phyloP scores from a whole-genome alignment of 2,329 filamentous ascomycete genomes.

The Orbilia javanica region DNA sequence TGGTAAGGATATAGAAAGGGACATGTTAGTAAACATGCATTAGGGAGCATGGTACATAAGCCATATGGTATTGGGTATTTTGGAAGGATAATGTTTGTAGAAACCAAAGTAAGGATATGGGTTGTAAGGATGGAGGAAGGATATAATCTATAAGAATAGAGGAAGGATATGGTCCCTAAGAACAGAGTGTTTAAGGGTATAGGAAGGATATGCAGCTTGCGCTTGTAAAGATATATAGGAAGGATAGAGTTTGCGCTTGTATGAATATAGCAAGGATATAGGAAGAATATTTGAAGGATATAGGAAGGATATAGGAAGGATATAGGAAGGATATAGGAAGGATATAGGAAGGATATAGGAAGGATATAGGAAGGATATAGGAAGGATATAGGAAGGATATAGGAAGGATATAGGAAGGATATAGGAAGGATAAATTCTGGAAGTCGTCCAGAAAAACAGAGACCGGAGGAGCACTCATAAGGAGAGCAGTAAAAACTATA shows the following conservation, averaged over 20 bases:
- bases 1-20: not conserved
- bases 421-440: too few relatives aligned
- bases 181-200: not conserved
- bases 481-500: too few relatives aligned
- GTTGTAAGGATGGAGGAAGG: not conserved
- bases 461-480: too few relatives aligned
- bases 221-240: conserved; percentile 6
- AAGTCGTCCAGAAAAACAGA: too few relatives aligned
- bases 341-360: too few relatives aligned
- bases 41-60: too few relatives aligned
- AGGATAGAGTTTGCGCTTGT: not conserved
- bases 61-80: too few relatives aligned
- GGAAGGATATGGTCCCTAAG: not conserved
- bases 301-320: not conserved
- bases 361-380: too few relatives aligned
- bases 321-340: not conserved
- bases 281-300: not conserved
- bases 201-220: not conserved
- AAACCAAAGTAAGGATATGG: not conserved
- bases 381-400: too few relatives aligned
- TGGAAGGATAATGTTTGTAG: not conserved
- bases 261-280: not conserved
- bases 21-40: too few relatives aligned
- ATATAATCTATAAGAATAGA: not conserved
- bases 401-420: too few relatives aligned